A percentile compares a stretch with the other conserved stretches of the same genome.
Conservation (phyloP, 176 grass and related monocot genomes). For the Cenchrus fungigraminus region DNA sequence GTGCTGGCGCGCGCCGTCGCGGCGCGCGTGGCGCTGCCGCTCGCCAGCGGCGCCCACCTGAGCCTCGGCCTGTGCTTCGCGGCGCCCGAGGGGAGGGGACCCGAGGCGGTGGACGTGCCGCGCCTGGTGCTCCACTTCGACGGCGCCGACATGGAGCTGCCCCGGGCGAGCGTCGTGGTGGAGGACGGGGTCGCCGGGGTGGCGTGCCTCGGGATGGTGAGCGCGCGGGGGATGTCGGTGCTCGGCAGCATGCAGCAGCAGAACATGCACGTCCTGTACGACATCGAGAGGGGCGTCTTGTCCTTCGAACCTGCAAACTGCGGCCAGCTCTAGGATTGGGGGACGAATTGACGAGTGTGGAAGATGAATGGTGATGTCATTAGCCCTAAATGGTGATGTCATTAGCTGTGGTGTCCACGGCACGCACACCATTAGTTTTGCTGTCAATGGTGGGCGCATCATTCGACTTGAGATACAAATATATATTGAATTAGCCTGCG, state of each 20-base stretch:
- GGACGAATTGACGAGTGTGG: background rate
- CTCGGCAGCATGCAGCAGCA: slow-evolving; percentile 79
- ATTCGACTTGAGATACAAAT: background rate
- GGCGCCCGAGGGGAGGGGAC: background rate
- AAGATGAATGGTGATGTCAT: background rate
- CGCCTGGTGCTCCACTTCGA: slow-evolving; percentile 60
- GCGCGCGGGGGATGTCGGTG: slow-evolving; percentile 48
- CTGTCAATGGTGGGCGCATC: too few relatives aligned
- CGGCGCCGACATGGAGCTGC: slow-evolving; percentile 61
- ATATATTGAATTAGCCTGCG: background rate
- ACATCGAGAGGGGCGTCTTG: slow-evolving; percentile 42
- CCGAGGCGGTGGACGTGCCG: slow-evolving; percentile 42
- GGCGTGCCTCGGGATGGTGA: slow-evolving; percentile 50
- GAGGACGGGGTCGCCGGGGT: slow-evolving; percentile 23
- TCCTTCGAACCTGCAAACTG: slow-evolving; percentile 57
- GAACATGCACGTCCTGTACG: slow-evolving; percentile 64
- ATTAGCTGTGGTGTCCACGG: background rate
- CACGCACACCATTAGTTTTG: too few relatives aligned
- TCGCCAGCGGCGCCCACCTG: slow-evolving; percentile 39
- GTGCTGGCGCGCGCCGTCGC: slow-evolving; percentile 27
- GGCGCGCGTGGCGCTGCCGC: slow-evolving; percentile 27
- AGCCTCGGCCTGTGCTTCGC: slow-evolving; percentile 65
- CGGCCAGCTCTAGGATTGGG: slow-evolving; percentile 25
- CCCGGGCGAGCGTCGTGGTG: slow-evolving; percentile 51
- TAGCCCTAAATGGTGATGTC: too few relatives aligned